Conservation (phyloP, 768 basidiomycete species). For the Hygrocybe coccinea region DNA sequence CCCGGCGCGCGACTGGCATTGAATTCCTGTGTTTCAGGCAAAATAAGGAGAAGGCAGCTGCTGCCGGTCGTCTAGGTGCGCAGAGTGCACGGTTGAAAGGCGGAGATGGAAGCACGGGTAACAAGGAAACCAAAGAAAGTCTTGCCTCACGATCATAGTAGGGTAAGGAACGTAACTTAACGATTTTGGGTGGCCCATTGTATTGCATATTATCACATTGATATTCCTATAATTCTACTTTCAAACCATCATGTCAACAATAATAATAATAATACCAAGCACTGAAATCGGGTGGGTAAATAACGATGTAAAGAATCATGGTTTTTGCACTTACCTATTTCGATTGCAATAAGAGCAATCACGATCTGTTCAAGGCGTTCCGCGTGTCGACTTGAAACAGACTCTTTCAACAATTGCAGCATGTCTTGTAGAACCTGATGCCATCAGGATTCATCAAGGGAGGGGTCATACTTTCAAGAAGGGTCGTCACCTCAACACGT, state of each 20-base stretch:
- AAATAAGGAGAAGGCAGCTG: conserved; percentile 38
- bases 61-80: not conserved
- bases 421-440: conserved; percentile 89
- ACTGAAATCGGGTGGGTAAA: conserved; percentile 38
- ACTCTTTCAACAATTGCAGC: conserved; percentile 91
- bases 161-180: not conserved
- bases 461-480: not conserved
- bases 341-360: conserved; percentile 83
- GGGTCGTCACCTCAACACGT: conserved; percentile 72
- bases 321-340: conserved; percentile 68
- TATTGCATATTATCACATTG: not conserved
- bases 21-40: conserved; percentile 93
- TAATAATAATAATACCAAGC: conserved; percentile 84
- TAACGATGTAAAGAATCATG: not conserved
- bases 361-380: conserved; percentile 92
- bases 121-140: conserved; percentile 5
- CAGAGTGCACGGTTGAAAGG: conserved; percentile 7
- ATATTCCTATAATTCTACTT: not conserved
- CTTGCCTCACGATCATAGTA: not conserved
- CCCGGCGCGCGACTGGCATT: conserved; percentile 84
- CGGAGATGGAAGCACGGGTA: conserved; percentile 2
- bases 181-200: not conserved
- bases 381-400: conserved; percentile 84
- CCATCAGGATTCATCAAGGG: not conserved
- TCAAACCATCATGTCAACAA: conserved; percentile 71